Evolutionary conservation across 768 basidiomycete genomes (phyloP), one percentile per base, ranked within the genome.

Genomic region (Mycena latifolia): DNA sequence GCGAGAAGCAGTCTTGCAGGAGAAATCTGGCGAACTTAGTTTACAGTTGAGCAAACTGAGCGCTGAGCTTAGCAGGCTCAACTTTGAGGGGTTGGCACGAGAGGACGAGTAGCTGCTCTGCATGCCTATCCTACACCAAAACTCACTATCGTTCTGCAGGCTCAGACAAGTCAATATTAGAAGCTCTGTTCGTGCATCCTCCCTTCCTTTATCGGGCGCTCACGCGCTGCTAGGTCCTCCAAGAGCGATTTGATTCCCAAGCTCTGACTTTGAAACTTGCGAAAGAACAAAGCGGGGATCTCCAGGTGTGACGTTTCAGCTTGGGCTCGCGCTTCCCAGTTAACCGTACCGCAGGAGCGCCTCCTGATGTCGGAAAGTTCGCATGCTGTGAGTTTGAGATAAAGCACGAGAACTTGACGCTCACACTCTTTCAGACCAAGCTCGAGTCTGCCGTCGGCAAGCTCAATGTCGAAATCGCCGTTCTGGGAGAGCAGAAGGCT

Each of bases 191-290:
- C 25, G 64, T 57, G 27, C 22, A 43, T 51, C 28, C 27, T 28
- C 20, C 29, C 7, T 41, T 25, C 22, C 31, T 31, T 6, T 29
- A 5, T 24, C 22, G 3, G 18, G 7, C 24, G 45, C 17, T 46
- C 11, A 29, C 15, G 28, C 18, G 28, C 31, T 39, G 45, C 46
- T 52, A 87, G 83, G 74, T 81, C 39, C 77, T 89, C 18, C 85
- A 90, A 71, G 88, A 91, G 58, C 83, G 88, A 27, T 86, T 85
- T 56, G 89, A 91, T 15, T 83, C 87, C 18, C 88, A 89, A 67
- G 74, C 81, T 1, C 76, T 85, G 8, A 85, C 86, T 2, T 74
- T 89, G 51, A 80, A 82, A 27, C 74, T 89, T 25, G 82, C 85
- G 9, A 88, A 86, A 69, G 88, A 90, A 64, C 78, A 84, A 7